Base-by-base conservation (phyloP, 257 asterid genomes). In the Gardenia jasminoides region DNA sequence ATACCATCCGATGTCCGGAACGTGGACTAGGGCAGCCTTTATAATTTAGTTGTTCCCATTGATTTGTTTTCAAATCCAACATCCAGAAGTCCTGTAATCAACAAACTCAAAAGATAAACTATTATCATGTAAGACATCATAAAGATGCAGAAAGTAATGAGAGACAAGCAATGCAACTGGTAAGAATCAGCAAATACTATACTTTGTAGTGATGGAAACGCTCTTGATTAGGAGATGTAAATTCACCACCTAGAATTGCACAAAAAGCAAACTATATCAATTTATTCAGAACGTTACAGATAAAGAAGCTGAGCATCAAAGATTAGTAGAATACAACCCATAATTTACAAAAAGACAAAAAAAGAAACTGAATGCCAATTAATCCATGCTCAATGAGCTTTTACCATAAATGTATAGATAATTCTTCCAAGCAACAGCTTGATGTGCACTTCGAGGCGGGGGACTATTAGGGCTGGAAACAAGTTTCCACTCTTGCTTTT, bases 131-230 rank as follows among this genome's bases (percentile, higher is more conserved):
- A 67, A 26, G 7, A 62, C 20, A n/a, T 70, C 30, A 70, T 52
- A 17, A 12, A 4, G 17, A 61, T 39, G 17, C 31, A 28, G 69
- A 30, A 50, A 65, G 6, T 36, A 44, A 39, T 10, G 71, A 7
- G n/a, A 39, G 8, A 48, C 54, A 66, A 41, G 22, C 5, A 26
- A 70, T 50, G 16, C 52, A 3, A 28, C 15, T 31, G 10, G 24
- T 17, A 43, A 39, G n/a, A 46, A 24, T 8, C 43, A 11, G 43
- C 44, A 22, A 73, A 16, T 13, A 66, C 67, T 10, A 61, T 88
- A 93, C 99, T 97, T 96, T 96, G 94, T 96, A 96, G 83, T 96
- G 99, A 87, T 96, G 99, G 88, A 96, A 96, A 31, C 98, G 92
- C 93, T 96, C 99, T 90, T 96, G 99, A 85, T 93, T 96, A 33